Evolutionary conservation across 179 eudicot genomes (phyloP).

Genomic region (Actinidia chinensis): DNA sequence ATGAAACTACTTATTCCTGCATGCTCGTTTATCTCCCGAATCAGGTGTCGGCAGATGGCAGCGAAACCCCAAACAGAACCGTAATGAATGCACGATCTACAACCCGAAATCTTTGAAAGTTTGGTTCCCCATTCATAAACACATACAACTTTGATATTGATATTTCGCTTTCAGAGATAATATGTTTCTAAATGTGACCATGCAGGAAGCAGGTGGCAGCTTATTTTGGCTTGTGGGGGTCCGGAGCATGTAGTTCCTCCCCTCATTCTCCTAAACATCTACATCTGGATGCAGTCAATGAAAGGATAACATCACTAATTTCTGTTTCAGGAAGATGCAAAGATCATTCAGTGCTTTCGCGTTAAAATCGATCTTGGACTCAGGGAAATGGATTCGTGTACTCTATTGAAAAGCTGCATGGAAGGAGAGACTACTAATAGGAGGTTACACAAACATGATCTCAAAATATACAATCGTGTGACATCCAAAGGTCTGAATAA

Average conservation of each 20-base stretch:
- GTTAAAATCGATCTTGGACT: slow-evolving; percentile 18
- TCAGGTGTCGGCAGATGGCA: slow-evolving; percentile 33
- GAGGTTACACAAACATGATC: slow-evolving; percentile 16
- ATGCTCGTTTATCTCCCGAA: slow-evolving; percentile 8
- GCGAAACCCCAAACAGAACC: slow-evolving; percentile 15
- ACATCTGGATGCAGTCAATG: slow-evolving; percentile 10
- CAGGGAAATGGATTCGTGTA: slow-evolving; percentile 5
- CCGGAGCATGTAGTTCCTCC: slow-evolving; percentile 13
- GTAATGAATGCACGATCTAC: slow-evolving; percentile 4
- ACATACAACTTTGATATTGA: neutral
- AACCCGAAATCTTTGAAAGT: slow-evolving; percentile 24
- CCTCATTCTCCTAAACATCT: slow-evolving; percentile 9
- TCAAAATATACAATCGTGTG: neutral
- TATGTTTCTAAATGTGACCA: slow-evolving; percentile 11
- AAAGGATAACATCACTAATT: slow-evolving; percentile 12
- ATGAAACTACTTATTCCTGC: neutral
- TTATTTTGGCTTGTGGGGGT: slow-evolving; percentile 10
- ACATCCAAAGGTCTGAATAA: slow-evolving; percentile 10
- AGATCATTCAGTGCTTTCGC: slow-evolving; percentile 25
- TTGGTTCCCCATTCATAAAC: slow-evolving; percentile 4
- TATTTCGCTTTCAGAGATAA: neutral
- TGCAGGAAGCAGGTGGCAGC: slow-evolving; percentile 33
- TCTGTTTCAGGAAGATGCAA: slow-evolving; percentile 19
- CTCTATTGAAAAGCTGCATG: slow-evolving; percentile 10
- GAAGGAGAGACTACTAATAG: slow-evolving; percentile 18